These are phyloP conservation scores for Tillandsia fasciculata DNA, from an alignment of 176 grass and related monocot genomes.

Conservation along the genomic window DNA sequence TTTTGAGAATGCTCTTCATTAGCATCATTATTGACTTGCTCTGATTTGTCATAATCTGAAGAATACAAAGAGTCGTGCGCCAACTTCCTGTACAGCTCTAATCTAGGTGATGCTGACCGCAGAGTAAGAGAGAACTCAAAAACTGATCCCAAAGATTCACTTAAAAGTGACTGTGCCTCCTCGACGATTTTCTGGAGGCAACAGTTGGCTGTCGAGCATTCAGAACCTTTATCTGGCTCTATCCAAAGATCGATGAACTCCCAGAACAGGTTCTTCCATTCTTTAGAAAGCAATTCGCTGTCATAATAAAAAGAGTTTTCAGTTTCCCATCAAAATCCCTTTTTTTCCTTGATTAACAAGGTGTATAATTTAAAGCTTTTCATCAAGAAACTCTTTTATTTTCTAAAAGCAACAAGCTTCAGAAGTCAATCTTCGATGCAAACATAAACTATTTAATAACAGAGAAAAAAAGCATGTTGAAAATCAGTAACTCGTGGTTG, in stretches of 20 bases:
- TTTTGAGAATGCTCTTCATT: constrained; percentile 22
- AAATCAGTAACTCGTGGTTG: too few species aligned
- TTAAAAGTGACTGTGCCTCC: constrained; percentile 58
- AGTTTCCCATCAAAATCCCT: background rate
- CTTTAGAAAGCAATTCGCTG: constrained; percentile 85
- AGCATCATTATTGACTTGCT: constrained; percentile 31
- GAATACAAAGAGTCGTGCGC: constrained; percentile 75
- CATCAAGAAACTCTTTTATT: too few species aligned
- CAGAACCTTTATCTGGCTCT: constrained; percentile 57
- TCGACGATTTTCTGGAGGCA: constrained; percentile 66
- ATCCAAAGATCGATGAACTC: constrained; percentile 70
- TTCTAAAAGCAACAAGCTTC: too few species aligned
- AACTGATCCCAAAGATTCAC: constrained; percentile 50
- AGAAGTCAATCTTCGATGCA: too few species aligned
- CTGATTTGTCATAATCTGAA: constrained; percentile 25
- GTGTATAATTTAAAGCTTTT: background rate
- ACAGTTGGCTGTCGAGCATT: constrained; percentile 81
- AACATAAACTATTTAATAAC: too few species aligned
- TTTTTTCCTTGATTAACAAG: background rate
- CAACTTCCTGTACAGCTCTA: constrained; percentile 75
- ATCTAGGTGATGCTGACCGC: constrained; percentile 76
- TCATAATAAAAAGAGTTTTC: constrained; percentile 21
- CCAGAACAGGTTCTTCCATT: constrained; percentile 76
- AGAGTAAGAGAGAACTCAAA: constrained; percentile 95
- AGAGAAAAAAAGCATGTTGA: too few species aligned